These are phyloP conservation scores for Ascobolus immersus DNA, from an alignment of 495 filamentous ascomycete genomes.

Conservation along the genomic window DNA sequence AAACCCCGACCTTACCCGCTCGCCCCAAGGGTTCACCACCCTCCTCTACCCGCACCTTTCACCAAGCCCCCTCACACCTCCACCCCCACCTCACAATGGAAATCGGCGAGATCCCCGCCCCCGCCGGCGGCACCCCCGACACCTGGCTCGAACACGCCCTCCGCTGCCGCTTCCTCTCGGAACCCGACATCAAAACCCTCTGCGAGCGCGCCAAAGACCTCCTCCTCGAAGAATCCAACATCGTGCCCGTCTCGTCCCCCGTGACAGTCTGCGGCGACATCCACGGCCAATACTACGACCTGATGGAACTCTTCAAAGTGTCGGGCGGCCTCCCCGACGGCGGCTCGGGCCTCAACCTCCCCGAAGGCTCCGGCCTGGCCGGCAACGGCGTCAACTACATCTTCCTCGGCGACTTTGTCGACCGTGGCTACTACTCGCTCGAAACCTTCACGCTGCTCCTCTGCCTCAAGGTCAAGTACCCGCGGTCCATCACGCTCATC, in stretches of 20 bases:
- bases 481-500: constrained; percentile 80
- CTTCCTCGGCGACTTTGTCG: constrained; percentile 92
- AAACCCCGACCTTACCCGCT: no score
- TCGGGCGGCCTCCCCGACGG: constrained; percentile 85
- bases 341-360: no score
- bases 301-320: constrained; percentile 87
- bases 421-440: constrained; percentile 89
- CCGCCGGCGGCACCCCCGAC: constrained; percentile 70
- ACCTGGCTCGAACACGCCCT: constrained; percentile 92
- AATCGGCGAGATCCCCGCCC: no score
- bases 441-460: constrained; percentile 89
- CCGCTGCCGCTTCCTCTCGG: constrained; percentile 86
- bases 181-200: constrained; percentile 88
- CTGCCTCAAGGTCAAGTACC: constrained; percentile 95
- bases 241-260: constrained; percentile 85
- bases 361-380: constrained; percentile 87
- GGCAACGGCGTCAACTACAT: constrained; percentile 77
- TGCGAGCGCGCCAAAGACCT: constrained; percentile 97
- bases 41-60: no score
- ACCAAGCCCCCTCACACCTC: no score
- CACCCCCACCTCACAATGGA: no score
- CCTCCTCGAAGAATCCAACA: constrained; percentile 99
- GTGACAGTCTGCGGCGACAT: constrained; percentile 97
- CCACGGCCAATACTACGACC: constrained; percentile 96
- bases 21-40: no score